Percentiles rank a stretch among this genome's conserved stretches.
These are phyloP conservation scores for Tieghemostelium lacteum DNA, from an alignment of 78 protist genomes.

Conservation along the genomic window DNA sequence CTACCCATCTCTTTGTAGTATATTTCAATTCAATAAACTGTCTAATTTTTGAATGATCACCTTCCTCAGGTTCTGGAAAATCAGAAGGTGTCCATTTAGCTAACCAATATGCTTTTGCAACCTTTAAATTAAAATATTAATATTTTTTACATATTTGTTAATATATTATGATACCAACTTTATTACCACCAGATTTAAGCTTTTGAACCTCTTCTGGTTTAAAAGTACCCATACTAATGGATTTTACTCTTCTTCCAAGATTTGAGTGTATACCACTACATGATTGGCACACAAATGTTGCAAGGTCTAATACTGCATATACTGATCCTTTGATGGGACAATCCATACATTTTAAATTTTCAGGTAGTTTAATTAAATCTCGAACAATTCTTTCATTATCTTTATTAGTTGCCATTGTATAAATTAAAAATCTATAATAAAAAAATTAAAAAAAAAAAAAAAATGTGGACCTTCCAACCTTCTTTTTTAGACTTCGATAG, in stretches of 20 bases:
- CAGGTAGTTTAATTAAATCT: conserved; percentile 73
- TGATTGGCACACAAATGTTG: conserved; percentile 81
- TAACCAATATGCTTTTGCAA: conserved; percentile 68
- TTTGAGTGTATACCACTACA: conserved; percentile 87
- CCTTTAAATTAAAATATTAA: too few species aligned
- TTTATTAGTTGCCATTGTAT: conserved; percentile 5
- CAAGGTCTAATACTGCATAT: conserved; percentile 59
- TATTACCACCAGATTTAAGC: conserved; percentile 73
- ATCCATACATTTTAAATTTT: conserved; percentile 81
- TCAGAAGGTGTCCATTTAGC: conserved; percentile 77
- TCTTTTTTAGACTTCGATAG: too few species aligned
- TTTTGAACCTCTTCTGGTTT: conserved; percentile 82
- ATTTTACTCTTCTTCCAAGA: conserved; percentile 77
- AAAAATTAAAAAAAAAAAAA: too few species aligned
- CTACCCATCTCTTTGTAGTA: conserved; percentile 61
- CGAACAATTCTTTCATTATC: conserved; percentile 59
- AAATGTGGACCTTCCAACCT: too few species aligned
- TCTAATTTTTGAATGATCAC: conserved; percentile 41
- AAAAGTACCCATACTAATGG: conserved; percentile 82
- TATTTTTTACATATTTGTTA: too few species aligned
- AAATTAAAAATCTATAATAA: too few species aligned
- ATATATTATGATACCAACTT: too few species aligned
- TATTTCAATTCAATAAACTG: conserved; percentile 74
- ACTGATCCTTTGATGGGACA: conserved; percentile 82
- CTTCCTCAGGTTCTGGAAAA: conserved; percentile 80